Base-by-base conservation (phyloP, 306 rosid species). In the Inga leiocalycina region DNA sequence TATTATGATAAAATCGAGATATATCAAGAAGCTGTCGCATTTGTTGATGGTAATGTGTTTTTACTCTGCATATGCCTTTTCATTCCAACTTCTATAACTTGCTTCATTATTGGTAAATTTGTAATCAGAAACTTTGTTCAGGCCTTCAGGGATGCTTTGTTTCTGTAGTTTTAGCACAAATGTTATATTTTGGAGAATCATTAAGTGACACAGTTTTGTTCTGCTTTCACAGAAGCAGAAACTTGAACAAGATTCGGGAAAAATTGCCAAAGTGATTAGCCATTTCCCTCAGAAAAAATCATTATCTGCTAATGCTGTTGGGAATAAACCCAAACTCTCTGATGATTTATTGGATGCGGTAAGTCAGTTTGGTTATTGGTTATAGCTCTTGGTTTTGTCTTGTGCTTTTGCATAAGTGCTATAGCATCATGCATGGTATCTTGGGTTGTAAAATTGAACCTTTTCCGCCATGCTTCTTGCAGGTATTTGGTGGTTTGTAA, bases 401-500 rank as follows among this genome's bases (percentile, higher is more conserved):
- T 8, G 30, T 43, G 8, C 0, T 46, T 48, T 24, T 19, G 8
- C 39, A 45, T 4, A 19, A 20, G 3, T 84, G 15, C 44, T 30
- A 44, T 34, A 46, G 37, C 64, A 37, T 35, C 17, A 44, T 84
- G 45, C 49, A 39, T 41, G 71, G 34, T 51, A 20, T 74, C 37
- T 35, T 54, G 69, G 57, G 77, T 75, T 54, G 43, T 48, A 73
- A 30, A 30, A 67, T 79, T 44, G 48, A 69, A 79, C 56, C 10
- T 76, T 75, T 81, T 59, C 19, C 30, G 39, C 68, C 24, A 19
- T 74, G 65, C 49, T 24, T 78, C 70, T 72, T 81, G 85, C 87
- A 93, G 98, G 97, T 93, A 77, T 93, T 93, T 88, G 93, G 94
- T 41, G 88, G 92, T 77, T 86, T 80, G 5, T 88, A 88, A 81